Base-by-base conservation (phyloP, 495 filamentous ascomycete species). In the Penicillium soppii region DNA sequence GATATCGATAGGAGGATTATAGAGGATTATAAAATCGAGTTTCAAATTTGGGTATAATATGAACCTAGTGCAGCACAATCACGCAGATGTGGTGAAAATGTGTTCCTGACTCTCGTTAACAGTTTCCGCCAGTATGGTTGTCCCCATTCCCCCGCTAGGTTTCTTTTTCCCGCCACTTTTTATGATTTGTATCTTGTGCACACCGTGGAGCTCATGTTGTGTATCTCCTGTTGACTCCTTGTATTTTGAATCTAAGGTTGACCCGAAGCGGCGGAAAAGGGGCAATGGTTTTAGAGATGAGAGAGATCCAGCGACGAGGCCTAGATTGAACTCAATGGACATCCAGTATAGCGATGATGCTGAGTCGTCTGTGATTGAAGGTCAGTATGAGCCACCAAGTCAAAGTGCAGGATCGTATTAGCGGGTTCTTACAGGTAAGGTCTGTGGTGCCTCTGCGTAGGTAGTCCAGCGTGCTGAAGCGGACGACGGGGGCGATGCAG, bases 1-100 rank as follows among this genome's bases (percentile, higher is more conserved):
- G 38, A 66, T 66, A 26, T 61, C 62, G 41, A 58, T 55, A 54
- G 48, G 47, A 66, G 63, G n/a, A 56, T 49, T 3, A 30, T n/a
- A n/a, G n/a, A n/a, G n/a, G n/a, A n/a, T n/a, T n/a, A n/a, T n/a
- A n/a, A n/a, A n/a, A n/a, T n/a, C n/a, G n/a, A n/a, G n/a, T n/a
- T n/a, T n/a, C n/a, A n/a, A n/a, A n/a, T n/a, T n/a, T n/a, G n/a
- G n/a, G n/a, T n/a, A n/a, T n/a, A n/a, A n/a, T n/a, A n/a, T n/a
- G n/a, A n/a, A n/a, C n/a, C n/a, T n/a, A n/a, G n/a, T n/a, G n/a
- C n/a, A n/a, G n/a, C n/a, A n/a, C n/a, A n/a, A n/a, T n/a, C n/a
- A n/a, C n/a, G n/a, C n/a, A n/a, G n/a, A n/a, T n/a, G n/a, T n/a
- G n/a, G n/a, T n/a, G 7, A 41, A 15, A 16, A 41, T 41, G 7